Evolutionary conservation across 169 alveolate genomes (phyloP), one percentile per base, ranked within the genome.

Genomic region (Plasmodium falciparum): DNA sequence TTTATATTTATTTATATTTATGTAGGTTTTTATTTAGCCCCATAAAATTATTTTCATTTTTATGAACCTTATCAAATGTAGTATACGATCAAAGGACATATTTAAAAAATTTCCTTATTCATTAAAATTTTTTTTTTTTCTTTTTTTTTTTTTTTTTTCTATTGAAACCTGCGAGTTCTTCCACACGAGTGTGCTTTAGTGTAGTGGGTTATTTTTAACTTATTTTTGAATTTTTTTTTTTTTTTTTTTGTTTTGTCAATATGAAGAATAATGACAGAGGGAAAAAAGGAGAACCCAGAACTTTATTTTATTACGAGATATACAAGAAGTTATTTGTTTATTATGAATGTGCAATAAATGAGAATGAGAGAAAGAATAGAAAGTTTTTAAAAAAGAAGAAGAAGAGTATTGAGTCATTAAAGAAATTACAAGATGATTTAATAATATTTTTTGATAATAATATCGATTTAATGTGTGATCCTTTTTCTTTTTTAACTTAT

Each of bases 281-380:
- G 1, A 65, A 76, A 65, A 54, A 50, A 66, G 54, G 62, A 6
- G 88, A 86, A 22, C 92, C 33, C 22, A 49, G 58, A 20, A 76
- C 70, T 0, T 13, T 29, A 52, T 73, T 86, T 63, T 86, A 86
- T 45, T 62, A 71, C 8, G 88, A 86, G 15, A 20, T 86, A 9
- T 86, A 71, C 65, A 24, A 86, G 5, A 86, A 86, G 65, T 29
- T 86, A 17, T 24, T 39, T 9, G 71, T 72, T 13, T 86, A 86
- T 56, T 86, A 86, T 56, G 72, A 71, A 17, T 86, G 33, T 47
- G 86, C 92, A 20, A 45, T 86, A n/a, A 86, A 86, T 52, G 88
- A 86, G 49, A 67, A 86, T 11, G 92, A 86, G 22, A 86, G 92
- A 54, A 86, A 86, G 29, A 86, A 86, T 33, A 86, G 20, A 61